Conservation (phyloP, 2,329 filamentous ascomycete genomes). For the Microsporum canis region DNA sequence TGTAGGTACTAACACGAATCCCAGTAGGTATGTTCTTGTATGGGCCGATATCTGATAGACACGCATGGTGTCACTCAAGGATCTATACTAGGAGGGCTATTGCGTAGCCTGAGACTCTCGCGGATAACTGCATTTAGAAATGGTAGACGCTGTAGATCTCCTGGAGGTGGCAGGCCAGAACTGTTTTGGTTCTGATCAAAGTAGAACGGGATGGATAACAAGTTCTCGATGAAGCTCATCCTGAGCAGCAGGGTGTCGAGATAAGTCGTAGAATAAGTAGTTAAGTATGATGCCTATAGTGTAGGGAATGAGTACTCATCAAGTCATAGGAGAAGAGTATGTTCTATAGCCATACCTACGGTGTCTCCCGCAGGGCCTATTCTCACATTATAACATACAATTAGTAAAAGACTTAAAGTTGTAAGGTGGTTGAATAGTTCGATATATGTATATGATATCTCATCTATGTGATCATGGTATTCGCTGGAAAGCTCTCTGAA, state of each 20-base stretch:
- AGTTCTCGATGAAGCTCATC: conserved; percentile 10
- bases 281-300: conserved; percentile 16
- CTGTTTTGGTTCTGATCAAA: not conserved
- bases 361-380: not conserved
- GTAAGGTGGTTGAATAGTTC: too few relatives aligned
- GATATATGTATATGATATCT: not conserved
- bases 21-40: not conserved
- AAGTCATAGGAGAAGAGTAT: not conserved
- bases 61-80: conserved; percentile 5
- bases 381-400: not conserved
- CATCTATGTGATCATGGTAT: not conserved
- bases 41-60: not conserved
- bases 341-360: not conserved
- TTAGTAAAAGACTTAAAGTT: not conserved
- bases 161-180: not conserved
- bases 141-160: conserved; percentile 6
- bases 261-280: conserved; percentile 9
- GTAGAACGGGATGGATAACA: conserved; percentile 2
- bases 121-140: conserved; percentile 9
- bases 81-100: conserved; percentile 6
- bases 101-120: conserved; percentile 9
- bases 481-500: not conserved
- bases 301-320: not conserved
- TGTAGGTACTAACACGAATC: not conserved
- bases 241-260: conserved; percentile 8